Percentiles rank a stretch among this genome's conserved stretches.
Conservation (phyloP, 1,284 basidiomycete genomes). For the Violaceomyces palustris region DNA sequence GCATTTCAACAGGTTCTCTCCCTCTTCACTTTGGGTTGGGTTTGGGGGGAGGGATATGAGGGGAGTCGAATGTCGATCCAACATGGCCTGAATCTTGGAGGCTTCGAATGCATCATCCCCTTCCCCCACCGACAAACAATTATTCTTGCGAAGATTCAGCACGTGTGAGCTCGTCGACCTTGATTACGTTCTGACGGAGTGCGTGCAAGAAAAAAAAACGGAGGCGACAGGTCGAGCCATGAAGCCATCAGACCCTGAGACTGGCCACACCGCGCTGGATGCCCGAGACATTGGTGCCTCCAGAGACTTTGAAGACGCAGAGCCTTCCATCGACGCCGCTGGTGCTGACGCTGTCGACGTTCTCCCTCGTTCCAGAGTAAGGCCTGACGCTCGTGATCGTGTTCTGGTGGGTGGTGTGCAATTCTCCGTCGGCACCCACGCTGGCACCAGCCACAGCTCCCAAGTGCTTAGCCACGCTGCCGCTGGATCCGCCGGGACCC, state of each 20-base stretch:
- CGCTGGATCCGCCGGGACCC: conserved; percentile 34
- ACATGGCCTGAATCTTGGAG: too few species aligned
- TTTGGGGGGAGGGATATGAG: too few species aligned
- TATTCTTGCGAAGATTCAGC: too few species aligned
- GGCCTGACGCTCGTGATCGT: conserved; percentile 71
- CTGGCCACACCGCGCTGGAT: conserved; percentile 41
- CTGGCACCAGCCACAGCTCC: conserved; percentile 61
- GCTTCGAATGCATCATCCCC: too few species aligned
- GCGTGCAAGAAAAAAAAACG: too few species aligned
- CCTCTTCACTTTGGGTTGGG: too few species aligned
- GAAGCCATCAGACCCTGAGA: conserved; percentile 20
- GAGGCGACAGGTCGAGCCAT: too few species aligned
- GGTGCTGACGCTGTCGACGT: conserved; percentile 75
- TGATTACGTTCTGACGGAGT: too few species aligned
- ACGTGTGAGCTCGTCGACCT: too few species aligned
- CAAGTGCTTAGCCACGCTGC: conserved; percentile 63
- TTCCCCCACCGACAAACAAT: too few species aligned
- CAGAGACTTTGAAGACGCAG: conserved; percentile 78
- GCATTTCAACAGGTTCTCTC: too few species aligned
- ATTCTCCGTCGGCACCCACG: conserved; percentile 63
- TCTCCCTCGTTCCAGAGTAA: conserved; percentile 53
- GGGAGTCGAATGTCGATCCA: too few species aligned
- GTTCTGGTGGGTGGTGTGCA: conserved; percentile 81
- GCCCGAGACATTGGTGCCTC: conserved; percentile 25
- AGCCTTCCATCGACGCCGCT: conserved; percentile 92